Base-by-base conservation (phyloP, 2,329 filamentous ascomycete species). In the Scedosporium apiospermum region DNA sequence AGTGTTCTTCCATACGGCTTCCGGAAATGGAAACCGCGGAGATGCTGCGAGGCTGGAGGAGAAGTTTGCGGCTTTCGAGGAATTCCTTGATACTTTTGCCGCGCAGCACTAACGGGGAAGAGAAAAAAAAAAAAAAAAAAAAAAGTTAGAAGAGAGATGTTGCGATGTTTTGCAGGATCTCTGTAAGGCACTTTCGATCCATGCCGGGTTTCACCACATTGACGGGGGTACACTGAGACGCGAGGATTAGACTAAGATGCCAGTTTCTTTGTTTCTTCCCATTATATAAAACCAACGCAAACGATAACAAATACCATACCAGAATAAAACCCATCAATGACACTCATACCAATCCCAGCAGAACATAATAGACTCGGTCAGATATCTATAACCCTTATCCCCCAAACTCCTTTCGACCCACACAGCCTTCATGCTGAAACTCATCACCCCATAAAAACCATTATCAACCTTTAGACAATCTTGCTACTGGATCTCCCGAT, bases 61-160 rank as follows among this genome's bases (percentile, higher is more conserved):
- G 23, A 61, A 59, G 27, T 60, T 66, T 38, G 51, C 63, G n/a
- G 21, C 63, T 55, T 65, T 66, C 26, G 60, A 66, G 53, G 61
- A 65, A 55, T 66, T 64, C 60, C 63, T 66, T 18, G 64, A 66
- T 27, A 61, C 60, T 12, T 66, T 64, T 30, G 42, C 23, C 21
- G 27, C 14, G 27, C 6, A 16, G n/a, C 38, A 26, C 38, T 41
- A 9, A 58, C 21, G 30, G 57, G 16, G 34, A 6, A 9, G 55
- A 27, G 4, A 41, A 21, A 10, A 21, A 6, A 6, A 7, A 5
- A 1, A 21, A 49, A 2, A n/a, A 21, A 4, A 49, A 21, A 3
- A 49, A 21, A 10, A 3, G 16, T n/a, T n/a, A 4, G 16, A 49
- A 18, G 9, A 34, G 30, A 38, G 34, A 38, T 38, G 10, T 38